phyloP scores from a whole-genome alignment of 768 basidiomycete genomes.

The Suillus subluteus region DNA sequence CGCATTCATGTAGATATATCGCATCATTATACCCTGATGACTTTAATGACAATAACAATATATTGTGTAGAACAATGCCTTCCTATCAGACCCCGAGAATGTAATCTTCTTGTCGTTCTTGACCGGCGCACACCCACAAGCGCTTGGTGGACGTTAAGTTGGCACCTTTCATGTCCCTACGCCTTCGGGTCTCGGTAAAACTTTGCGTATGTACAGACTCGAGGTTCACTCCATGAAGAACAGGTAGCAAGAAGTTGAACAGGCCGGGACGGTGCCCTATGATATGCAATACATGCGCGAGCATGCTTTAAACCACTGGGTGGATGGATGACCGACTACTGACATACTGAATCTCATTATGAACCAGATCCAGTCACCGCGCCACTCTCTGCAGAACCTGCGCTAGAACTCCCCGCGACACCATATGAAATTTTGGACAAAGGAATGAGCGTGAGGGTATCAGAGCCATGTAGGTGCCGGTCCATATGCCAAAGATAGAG shows the following conservation, averaged over 20 bases:
- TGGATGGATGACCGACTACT: background rate
- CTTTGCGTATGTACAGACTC: background rate
- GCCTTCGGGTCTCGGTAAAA: background rate
- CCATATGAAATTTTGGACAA: background rate
- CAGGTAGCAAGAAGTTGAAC: background rate
- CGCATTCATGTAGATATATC: slow-evolving; percentile 8
- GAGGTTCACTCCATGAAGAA: background rate
- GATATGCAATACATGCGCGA: background rate
- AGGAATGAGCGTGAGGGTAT: background rate
- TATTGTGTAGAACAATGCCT: background rate
- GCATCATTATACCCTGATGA: slow-evolving; percentile 7
- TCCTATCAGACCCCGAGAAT: slow-evolving; percentile 74
- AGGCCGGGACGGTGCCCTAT: background rate
- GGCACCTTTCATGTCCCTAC: background rate
- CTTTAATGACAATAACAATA: background rate
- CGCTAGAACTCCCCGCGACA: background rate
- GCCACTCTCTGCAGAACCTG: background rate
- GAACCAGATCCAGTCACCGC: background rate
- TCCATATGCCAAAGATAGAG: slow-evolving; percentile 7
- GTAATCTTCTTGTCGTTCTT: slow-evolving; percentile 88
- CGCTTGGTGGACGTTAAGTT: slow-evolving; percentile 60
- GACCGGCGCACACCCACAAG: slow-evolving; percentile 81
- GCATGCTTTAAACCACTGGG: background rate
- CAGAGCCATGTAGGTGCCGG: background rate
- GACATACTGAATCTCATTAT: background rate